phyloP scores from a whole-genome alignment of 768 basidiomycete species.

The Lentinula guzmanii region DNA sequence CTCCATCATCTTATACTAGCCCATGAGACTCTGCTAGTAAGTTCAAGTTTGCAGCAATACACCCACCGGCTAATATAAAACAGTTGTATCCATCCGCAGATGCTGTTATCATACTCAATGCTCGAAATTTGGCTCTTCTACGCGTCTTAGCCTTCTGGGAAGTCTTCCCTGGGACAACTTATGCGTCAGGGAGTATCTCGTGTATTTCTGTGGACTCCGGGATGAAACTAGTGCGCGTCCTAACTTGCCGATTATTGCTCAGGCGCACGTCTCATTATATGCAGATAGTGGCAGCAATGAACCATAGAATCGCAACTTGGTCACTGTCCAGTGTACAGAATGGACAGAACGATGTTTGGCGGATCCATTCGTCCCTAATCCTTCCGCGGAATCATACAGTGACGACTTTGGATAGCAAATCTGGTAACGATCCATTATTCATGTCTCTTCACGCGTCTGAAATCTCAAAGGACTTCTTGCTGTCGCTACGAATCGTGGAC shows the following conservation, averaged over 20 bases:
- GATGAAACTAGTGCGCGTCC: slow-evolving; percentile 69
- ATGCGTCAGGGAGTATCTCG: slow-evolving; percentile 40
- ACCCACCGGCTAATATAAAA: slow-evolving; percentile 10
- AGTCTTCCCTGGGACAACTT: slow-evolving; percentile 60
- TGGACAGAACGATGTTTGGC: slow-evolving; percentile 53
- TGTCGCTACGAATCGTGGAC: slow-evolving; percentile 51
- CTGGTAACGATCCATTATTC: slow-evolving; percentile 40
- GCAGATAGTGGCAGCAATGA: slow-evolving; percentile 72
- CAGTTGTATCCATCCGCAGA: slow-evolving; percentile 73
- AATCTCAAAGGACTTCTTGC: slow-evolving; percentile 60
- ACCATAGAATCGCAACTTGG: slow-evolving; percentile 70
- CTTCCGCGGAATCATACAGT: slow-evolving; percentile 50
- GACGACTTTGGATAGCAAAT: slow-evolving; percentile 65
- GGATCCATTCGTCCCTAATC: slow-evolving; percentile 76
- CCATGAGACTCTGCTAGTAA: slow-evolving; percentile 52
- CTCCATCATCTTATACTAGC: slow-evolving; percentile 55
- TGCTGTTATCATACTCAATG: slow-evolving; percentile 65
- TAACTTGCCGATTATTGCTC: slow-evolving; percentile 1
- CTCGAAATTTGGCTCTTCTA: slow-evolving; percentile 55
- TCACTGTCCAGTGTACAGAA: slow-evolving; percentile 54
- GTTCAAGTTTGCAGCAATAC: slow-evolving; percentile 17
- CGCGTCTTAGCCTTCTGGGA: slow-evolving; percentile 77
- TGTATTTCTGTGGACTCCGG: slow-evolving; percentile 68
- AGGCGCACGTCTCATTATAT: slow-evolving; percentile 8
- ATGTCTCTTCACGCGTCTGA: slow-evolving; percentile 17